Base-by-base conservation (phyloP, 306 rosid genomes). In the Rosa rugosa region DNA sequence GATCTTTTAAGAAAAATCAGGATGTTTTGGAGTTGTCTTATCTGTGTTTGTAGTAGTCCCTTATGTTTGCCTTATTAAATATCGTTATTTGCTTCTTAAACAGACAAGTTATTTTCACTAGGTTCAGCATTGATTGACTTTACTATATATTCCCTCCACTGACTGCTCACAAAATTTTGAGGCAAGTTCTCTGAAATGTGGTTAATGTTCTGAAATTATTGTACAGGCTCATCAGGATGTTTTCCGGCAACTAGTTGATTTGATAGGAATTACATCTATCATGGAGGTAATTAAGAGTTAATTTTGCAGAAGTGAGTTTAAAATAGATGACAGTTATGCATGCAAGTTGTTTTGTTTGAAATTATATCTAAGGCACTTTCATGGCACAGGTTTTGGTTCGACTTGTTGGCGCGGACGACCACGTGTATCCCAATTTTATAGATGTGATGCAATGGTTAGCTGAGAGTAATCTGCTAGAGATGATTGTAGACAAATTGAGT, bases 371-470 rank as follows among this genome's bases (percentile, higher is more conserved):
- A 76, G 73, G 47, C 66, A 54, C 47, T 67, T 46, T 82, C 50
- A 34, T 80, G 86, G 27, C 45, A 23, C 95, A 96, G 99, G 98
- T 96, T 84, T 90, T 96, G 88, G 92, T 96, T 82, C 94, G 97
- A 31, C 87, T 96, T 80, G 98, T 93, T 67, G 98, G 98, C 0
- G 94, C 96, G 27, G 98, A 96, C 76, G 98, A 93, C 77, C 99
- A 96, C 20, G 88, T 91, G 76, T 96, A 93, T 85, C 97, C 98
- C 87, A 93, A 96, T 83, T 93, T 90, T 83, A 84, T 90, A 45
- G 98, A 96, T 84, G 99, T 93, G 76, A 91, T 93, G 94, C 98
- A 91, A 83, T 96, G 97, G 99, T 85, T 96, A 88, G 91, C 97
- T 77, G 94, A 91, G 79, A 93, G 98, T 87, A 88, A 96, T 85